Conservation (phyloP, 2,329 filamentous ascomycete species). For the Penicillium hesseltinei region DNA sequence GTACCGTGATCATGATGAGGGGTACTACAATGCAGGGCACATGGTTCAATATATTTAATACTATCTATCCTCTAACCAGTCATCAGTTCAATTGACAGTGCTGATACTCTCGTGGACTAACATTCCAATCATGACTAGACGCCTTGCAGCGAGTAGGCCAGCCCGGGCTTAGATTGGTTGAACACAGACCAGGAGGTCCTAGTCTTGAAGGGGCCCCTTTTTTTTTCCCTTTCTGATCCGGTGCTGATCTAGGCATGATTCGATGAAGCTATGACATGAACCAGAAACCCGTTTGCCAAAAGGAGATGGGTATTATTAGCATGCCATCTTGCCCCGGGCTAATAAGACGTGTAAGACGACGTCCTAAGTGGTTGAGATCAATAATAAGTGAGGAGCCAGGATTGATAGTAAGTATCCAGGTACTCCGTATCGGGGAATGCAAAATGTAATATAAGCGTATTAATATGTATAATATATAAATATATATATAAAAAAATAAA, state of each 20-base stretch:
- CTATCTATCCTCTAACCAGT: conserved; percentile 10
- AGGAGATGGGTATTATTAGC: conserved; percentile 18
- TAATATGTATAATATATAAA: background rate
- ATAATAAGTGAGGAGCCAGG: background rate
- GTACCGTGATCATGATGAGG: background rate
- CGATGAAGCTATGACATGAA: background rate
- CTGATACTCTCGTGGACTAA: conserved; percentile 15
- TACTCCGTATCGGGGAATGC: background rate
- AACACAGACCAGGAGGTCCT: conserved; percentile 8
- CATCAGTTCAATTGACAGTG: background rate
- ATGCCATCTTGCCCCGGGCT: conserved; percentile 15
- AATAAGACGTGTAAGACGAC: conserved; percentile 9
- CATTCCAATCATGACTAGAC: conserved; percentile 26
- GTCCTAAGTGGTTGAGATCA: conserved; percentile 5
- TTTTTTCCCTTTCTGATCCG: background rate
- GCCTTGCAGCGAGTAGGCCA: conserved; percentile 21
- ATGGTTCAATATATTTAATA: conserved; percentile 13
- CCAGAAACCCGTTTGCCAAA: background rate
- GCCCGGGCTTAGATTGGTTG: conserved; percentile 13
- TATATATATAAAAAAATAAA: background rate
- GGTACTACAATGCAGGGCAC: conserved; percentile 1
- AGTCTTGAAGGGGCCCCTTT: conserved; percentile 5
- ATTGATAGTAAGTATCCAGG: background rate
- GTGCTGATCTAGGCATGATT: background rate
- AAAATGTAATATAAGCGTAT: background rate